Evolutionary conservation across 805 yeast genomes (phyloP).

Genomic region (Metschnikowia peoriensis): DNA sequence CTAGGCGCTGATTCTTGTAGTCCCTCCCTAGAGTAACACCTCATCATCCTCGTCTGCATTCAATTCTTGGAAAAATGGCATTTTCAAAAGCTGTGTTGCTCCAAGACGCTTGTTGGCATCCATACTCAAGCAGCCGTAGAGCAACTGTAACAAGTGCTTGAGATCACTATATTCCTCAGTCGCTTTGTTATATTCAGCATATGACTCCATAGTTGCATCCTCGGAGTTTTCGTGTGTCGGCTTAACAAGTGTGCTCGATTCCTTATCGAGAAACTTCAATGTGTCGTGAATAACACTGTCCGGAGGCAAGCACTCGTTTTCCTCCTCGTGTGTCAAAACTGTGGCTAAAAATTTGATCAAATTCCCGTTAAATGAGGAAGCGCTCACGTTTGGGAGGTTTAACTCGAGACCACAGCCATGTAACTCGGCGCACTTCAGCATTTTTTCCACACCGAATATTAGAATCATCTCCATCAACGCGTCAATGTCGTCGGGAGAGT

Average conservation of each 20-base stretch:
- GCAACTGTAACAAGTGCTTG: conserved; percentile 51
- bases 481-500: conserved; percentile 90
- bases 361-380: conserved; percentile 28
- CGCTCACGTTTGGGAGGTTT: conserved; percentile 19
- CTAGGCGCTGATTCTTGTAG: background rate
- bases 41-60: conserved; percentile 31
- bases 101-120: conserved; percentile 56
- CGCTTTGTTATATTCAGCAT: conserved; percentile 18
- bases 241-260: conserved; percentile 32
- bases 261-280: conserved; percentile 45
- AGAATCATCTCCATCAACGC: conserved; percentile 82
- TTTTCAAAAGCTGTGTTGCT: conserved; percentile 54
- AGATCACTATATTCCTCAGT: conserved; percentile 38
- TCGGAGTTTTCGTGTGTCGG: conserved; percentile 20
- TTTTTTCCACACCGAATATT: conserved; percentile 70
- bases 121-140: conserved; percentile 56
- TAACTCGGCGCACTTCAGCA: conserved; percentile 73
- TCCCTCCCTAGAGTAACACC: conserved; percentile 19
- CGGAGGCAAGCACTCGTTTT: conserved; percentile 60
- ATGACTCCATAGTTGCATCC: conserved; percentile 12
- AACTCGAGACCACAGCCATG: conserved; percentile 88
- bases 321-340: conserved; percentile 41
- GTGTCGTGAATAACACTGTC: conserved; percentile 75
- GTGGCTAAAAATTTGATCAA: conserved; percentile 29
- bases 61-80: conserved; percentile 58